Evolutionary conservation across 176 grass and related monocot genomes (phyloP), one percentile per base, ranked within the genome.

Genomic region (Tillandsia fasciculata): DNA sequence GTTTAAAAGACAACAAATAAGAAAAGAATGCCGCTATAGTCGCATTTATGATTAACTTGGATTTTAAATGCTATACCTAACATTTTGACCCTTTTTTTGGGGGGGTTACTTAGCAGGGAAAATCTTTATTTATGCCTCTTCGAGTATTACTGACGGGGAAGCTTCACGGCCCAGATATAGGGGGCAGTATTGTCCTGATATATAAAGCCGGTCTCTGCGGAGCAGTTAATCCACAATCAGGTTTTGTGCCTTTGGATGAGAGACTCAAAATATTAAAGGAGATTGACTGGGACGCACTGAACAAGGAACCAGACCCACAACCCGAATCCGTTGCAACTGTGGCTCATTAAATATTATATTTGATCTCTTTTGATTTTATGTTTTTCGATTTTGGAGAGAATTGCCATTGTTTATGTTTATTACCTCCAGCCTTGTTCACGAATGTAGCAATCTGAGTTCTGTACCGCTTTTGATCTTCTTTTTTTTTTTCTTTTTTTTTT

Each of bases 91-190:
- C 50, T 48, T 49, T 63, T 15, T 9, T 70, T 0, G 76, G 15
- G 64, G 64, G 9, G 52, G 49, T 76, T 48, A 83, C 50, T 56
- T 74, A 52, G 49, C 76, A 97, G 94, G 94, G 89, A 2, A 97
- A 90, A 67, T 84, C 68, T 3, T 77, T 93, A 8, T 97, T 90
- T 59, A 90, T 97, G 94, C 94, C 89, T 2, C 78, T 97, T 20
- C 81, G 94, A 50, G 72, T 92, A 51, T 72, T 97, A 71, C 74
- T 97, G 52, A 92, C 86, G 0, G 93, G 93, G 29, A 97, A 97
- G 71, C 81, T 97, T 67, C 93, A 97, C 67, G 93, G 89, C 15
- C 93, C 92, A 64, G 88, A 88, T 11, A 91, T 91, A 78, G 92
- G 78, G 17, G 83, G 73, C 57, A 86, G 83, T 26, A 82, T 96